Conservation (phyloP, 2,329 filamentous ascomycete genomes). For the Alternaria triticimaculans region DNA sequence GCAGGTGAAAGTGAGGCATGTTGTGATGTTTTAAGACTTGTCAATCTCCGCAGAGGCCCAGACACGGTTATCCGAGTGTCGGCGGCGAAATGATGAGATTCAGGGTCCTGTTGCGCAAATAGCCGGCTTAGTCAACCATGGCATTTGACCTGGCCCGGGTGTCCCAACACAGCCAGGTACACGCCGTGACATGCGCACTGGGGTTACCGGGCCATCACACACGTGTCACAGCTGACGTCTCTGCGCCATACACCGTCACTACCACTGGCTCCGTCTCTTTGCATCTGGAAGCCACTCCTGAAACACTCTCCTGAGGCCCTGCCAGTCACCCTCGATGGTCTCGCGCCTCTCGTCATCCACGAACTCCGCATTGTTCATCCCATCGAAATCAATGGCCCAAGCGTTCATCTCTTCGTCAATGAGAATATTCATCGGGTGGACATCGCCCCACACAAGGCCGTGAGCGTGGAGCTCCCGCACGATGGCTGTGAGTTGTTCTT, state of each 20-base stretch:
- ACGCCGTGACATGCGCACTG: not conserved
- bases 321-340: conserved; percentile 43
- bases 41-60: conserved; percentile 19
- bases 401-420: conserved; percentile 44
- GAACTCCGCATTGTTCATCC: conserved; percentile 47
- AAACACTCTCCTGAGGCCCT: conserved; percentile 5
- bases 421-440: conserved; percentile 39
- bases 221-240: not conserved
- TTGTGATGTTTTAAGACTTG: conserved; percentile 23
- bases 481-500: conserved; percentile 6
- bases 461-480: conserved; percentile 22
- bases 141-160: not conserved
- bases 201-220: not conserved
- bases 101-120: conserved; percentile 15
- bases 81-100: conserved; percentile 28
- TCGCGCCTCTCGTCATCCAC: conserved; percentile 45
- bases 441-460: conserved; percentile 27
- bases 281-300: conserved; percentile 1
- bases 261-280: not conserved
- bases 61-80: conserved; percentile 26
- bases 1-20: conserved; percentile 10
- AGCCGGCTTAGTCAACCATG: conserved; percentile 19
- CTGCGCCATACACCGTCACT: not conserved
- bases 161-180: not conserved
- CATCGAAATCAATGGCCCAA: conserved; percentile 49